Conservation (phyloP, 768 basidiomycete species). For the Pisolithus albus region DNA sequence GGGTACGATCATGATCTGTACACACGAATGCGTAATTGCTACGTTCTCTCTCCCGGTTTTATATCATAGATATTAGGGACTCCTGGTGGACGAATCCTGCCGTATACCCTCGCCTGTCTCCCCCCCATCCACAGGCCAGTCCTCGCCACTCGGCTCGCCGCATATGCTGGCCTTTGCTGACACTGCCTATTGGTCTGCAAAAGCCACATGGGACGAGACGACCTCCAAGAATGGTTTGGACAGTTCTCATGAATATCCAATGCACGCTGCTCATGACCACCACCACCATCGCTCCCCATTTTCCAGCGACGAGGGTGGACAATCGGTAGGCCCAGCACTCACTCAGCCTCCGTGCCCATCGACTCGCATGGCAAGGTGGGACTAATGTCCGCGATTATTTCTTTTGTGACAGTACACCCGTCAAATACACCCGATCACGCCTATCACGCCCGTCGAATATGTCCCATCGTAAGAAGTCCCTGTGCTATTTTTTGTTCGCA, state of each 20-base stretch:
- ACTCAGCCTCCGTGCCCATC: constrained; percentile 2
- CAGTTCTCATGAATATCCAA: constrained; percentile 29
- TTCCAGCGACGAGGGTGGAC: constrained; percentile 22
- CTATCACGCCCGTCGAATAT: constrained; percentile 31
- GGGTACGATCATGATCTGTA: constrained; percentile 31
- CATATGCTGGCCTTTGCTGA: constrained; percentile 26
- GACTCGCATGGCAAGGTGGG: neutral
- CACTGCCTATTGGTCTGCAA: constrained; percentile 23
- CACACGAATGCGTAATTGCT: constrained; percentile 31
- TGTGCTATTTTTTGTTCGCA: constrained; percentile 5
- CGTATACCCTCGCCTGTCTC: constrained; percentile 11
- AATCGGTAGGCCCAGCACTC: constrained; percentile 17
- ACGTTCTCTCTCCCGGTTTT: constrained; percentile 27
- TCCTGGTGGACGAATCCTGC: constrained; percentile 17
- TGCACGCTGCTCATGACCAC: constrained; percentile 27
- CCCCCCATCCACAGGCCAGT: constrained; percentile 12
- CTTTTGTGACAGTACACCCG: constrained; percentile 17
- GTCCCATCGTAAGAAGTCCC: constrained; percentile 20
- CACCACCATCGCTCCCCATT: constrained; percentile 21
- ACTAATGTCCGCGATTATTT: constrained; percentile 9
- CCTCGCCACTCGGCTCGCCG: neutral
- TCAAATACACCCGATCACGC: constrained; percentile 30
- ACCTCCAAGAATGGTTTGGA: constrained; percentile 33
- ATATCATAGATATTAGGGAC: constrained; percentile 14
- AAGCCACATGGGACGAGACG: constrained; percentile 31